phyloP scores from a whole-genome alignment of 208 protist genomes.

The Trypanosoma scelopori region DNA sequence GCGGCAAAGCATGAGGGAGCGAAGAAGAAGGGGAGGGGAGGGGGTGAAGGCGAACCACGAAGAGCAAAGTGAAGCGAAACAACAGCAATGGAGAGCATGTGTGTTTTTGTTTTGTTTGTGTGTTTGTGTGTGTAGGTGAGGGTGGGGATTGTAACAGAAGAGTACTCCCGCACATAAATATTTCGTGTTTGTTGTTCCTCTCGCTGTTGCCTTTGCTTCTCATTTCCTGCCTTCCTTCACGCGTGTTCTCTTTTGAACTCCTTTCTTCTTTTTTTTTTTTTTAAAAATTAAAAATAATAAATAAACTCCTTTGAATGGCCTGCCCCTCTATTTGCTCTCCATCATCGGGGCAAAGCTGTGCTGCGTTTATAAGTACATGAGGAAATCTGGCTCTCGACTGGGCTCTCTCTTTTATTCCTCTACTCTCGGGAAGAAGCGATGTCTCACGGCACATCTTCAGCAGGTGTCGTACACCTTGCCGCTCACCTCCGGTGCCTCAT shows the following conservation, averaged over 20 bases:
- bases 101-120: not conserved
- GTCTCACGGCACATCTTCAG: not conserved
- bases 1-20: not conserved
- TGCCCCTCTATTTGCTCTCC: not conserved
- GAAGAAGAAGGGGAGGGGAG: not conserved
- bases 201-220: conserved; percentile 24
- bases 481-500: not conserved
- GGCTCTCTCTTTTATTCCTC: conserved; percentile 3
- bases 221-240: conserved; percentile 1
- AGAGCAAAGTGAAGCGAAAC: no score
- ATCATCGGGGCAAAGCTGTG: not conserved
- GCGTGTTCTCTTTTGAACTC: not conserved
- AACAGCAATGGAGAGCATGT: no score
- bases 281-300: no score
- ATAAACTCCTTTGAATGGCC: no score
- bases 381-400: not conserved
- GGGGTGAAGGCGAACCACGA: no score
- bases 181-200: not conserved
- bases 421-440: not conserved
- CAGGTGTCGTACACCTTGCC: conserved; percentile 18
- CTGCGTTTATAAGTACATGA: not conserved
- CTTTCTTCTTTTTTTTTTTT: conserved; percentile 14
- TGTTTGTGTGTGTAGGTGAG: conserved; percentile 2
- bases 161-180: no score
- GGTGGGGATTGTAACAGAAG: no score